These are phyloP conservation scores for Fagopyrum tataricum DNA, from an alignment of 148 eudicot genomes.

Conservation along the genomic window DNA sequence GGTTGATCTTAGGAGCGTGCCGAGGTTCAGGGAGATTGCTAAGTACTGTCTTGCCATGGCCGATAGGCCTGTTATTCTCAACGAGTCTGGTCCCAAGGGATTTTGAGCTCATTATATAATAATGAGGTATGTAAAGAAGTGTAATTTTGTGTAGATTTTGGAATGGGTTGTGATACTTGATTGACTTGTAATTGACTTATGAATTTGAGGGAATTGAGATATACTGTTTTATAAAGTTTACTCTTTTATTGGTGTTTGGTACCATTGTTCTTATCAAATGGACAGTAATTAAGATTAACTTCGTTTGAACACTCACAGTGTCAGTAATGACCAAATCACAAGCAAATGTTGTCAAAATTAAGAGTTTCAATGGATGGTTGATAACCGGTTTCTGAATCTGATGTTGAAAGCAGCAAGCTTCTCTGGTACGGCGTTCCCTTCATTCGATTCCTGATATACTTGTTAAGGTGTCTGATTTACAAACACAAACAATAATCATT, in stretches of 20 bases:
- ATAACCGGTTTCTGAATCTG: background rate
- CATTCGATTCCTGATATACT: too few species aligned
- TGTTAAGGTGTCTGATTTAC: too few species aligned
- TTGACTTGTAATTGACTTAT: background rate
- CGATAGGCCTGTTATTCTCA: slow-evolving; percentile 29
- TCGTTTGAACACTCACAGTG: too few species aligned
- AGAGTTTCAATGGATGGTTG: background rate
- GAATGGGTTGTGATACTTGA: background rate
- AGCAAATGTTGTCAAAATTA: background rate
- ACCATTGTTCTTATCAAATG: background rate
- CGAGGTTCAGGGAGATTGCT: slow-evolving; percentile 89
- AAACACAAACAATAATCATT: too few species aligned
- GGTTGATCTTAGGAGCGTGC: slow-evolving; percentile 90
- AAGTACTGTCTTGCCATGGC: slow-evolving; percentile 67
- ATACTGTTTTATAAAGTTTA: background rate
- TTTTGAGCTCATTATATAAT: slow-evolving; percentile 24
- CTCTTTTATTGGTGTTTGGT: background rate
- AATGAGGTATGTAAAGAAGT: slow-evolving; percentile 26
- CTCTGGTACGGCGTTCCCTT: too few species aligned
- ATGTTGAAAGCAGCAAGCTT: background rate
- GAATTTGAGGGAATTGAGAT: background rate
- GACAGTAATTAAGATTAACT: background rate
- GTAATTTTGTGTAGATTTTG: background rate
- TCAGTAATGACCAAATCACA: too few species aligned
- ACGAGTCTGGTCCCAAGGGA: slow-evolving; percentile 39